These are phyloP conservation scores for Fusarium keratoplasticum DNA, from an alignment of 2,329 filamentous ascomycete species.

Conservation along the genomic window DNA sequence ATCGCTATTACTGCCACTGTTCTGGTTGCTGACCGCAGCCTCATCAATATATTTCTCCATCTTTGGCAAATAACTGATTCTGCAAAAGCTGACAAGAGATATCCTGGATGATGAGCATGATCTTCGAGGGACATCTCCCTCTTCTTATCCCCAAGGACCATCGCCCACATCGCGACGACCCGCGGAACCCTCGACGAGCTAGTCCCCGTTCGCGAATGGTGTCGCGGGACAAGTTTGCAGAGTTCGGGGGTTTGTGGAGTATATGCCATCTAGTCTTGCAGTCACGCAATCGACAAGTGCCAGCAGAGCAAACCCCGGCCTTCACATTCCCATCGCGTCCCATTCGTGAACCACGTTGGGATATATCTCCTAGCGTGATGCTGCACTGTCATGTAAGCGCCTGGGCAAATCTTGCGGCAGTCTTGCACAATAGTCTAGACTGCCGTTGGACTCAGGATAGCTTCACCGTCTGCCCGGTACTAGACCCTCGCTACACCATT, in stretches of 20 bases:
- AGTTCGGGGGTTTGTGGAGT: conserved; percentile 3
- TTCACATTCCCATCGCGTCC: background rate
- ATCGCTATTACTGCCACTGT: conserved; percentile 22
- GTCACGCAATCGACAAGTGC: conserved; percentile 27
- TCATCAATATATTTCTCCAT: conserved; percentile 35
- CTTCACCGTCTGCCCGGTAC: background rate
- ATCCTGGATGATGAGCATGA: background rate
- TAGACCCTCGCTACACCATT: background rate
- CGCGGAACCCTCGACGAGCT: background rate
- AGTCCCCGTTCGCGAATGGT: background rate
- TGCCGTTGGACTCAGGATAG: background rate
- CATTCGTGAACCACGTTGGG: background rate
- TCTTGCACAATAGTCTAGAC: conserved; percentile 4
- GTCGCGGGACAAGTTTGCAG: background rate
- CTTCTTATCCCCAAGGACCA: conserved; percentile 3
- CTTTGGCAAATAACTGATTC: background rate
- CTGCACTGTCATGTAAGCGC: background rate
- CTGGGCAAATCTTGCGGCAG: background rate
- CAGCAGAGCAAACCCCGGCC: background rate
- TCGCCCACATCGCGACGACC: conserved; percentile 18
- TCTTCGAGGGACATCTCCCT: background rate
- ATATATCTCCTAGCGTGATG: background rate
- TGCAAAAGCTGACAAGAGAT: background rate
- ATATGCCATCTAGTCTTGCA: conserved; percentile 16
- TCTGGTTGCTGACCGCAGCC: conserved; percentile 8